A percentile compares a stretch with the other conserved stretches of the same genome.
phyloP scores from a whole-genome alignment of 208 protist genomes.

The Acanthamoeba castellanii region DNA sequence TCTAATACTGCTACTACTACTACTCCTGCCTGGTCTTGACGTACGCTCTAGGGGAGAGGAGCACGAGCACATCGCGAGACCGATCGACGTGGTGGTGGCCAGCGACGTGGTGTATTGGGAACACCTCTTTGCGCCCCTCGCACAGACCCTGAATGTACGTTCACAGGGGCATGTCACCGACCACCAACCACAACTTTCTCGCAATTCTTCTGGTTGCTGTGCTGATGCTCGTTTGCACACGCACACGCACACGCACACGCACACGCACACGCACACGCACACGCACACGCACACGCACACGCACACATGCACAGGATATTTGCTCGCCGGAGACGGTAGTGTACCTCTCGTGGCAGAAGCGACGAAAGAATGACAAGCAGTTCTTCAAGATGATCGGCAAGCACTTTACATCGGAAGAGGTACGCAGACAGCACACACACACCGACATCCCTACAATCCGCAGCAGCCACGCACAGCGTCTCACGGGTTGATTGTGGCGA shows the following conservation, averaged over 20 bases:
- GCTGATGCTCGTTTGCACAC: neutral
- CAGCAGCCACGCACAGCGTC: neutral
- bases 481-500: neutral
- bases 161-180: neutral
- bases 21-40: neutral
- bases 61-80: neutral
- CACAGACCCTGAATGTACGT: neutral
- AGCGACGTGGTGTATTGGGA: constrained; percentile 66
- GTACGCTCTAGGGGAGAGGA: constrained; percentile 9
- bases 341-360: constrained; percentile 59
- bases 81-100: constrained; percentile 41
- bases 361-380: constrained; percentile 51
- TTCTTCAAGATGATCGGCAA: constrained; percentile 67
- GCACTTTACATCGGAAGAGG: constrained; percentile 11
- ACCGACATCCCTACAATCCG: neutral
- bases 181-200: neutral
- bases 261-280: neutral
- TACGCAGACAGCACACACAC: neutral
- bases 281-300: neutral
- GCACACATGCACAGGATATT: neutral
- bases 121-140: constrained; percentile 45
- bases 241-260: neutral
- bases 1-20: no score
- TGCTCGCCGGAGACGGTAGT: constrained; percentile 3
- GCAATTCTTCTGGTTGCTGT: neutral